Conservation (phyloP, 352 stramenopile species). For the Peronospora belbahrii region DNA sequence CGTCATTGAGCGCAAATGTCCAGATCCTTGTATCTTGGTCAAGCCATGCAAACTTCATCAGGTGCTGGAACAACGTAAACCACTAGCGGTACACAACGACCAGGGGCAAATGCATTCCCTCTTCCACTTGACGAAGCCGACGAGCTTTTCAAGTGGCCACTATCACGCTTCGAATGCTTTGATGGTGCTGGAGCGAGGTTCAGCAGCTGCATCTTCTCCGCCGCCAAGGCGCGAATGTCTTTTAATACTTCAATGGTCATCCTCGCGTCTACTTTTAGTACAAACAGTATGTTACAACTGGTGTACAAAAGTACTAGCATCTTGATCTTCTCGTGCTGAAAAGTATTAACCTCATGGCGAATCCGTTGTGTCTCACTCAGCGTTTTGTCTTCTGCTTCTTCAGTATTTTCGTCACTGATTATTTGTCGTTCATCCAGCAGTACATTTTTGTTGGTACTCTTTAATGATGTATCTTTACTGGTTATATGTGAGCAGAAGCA, state of each 20-base stretch:
- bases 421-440: constrained; percentile 12
- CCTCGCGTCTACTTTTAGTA: constrained; percentile 33
- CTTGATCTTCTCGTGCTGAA: constrained; percentile 47
- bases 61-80: constrained; percentile 53
- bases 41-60: constrained; percentile 37
- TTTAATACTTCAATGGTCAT: constrained; percentile 42
- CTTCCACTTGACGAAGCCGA: constrained; percentile 5
- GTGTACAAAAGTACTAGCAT: constrained; percentile 59
- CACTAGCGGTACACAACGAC: constrained; percentile 55
- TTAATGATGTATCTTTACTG: no score
- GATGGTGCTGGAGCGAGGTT: constrained; percentile 17
- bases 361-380: constrained; percentile 10
- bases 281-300: constrained; percentile 52
- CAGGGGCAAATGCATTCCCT: constrained; percentile 40
- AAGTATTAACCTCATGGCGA: constrained; percentile 14
- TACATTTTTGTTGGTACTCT: no score
- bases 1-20: constrained; percentile 35
- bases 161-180: constrained; percentile 38
- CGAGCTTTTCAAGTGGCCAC: constrained; percentile 14
- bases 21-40: constrained; percentile 21
- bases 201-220: constrained; percentile 53
- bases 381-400: constrained; percentile 14
- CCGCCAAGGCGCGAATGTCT: constrained; percentile 32
- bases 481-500: constrained; percentile 29
- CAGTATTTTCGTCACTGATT: not conserved